A percentile compares a stretch with the other conserved stretches of the same genome.
Conservation (phyloP, 257 asterid genomes). For the Paulownia fortunei region DNA sequence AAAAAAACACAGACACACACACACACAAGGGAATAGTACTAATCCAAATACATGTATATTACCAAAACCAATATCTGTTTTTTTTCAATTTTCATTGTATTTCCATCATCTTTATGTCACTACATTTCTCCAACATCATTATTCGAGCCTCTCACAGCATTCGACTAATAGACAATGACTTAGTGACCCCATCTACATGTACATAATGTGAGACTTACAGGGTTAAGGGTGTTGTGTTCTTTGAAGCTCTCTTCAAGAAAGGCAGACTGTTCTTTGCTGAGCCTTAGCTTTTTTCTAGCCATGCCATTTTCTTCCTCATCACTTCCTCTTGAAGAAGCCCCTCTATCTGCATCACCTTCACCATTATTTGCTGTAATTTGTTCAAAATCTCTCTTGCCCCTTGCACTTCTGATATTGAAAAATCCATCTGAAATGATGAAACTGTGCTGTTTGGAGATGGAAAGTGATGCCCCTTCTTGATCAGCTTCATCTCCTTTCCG, state of each 20-base stretch:
- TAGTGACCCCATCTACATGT: no score
- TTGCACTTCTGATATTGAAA: conserved; percentile 30
- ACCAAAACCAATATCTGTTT: no score
- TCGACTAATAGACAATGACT: no score
- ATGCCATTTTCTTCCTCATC: conserved; percentile 66
- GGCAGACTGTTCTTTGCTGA: conserved; percentile 79
- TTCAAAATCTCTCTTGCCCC: conserved; percentile 52
- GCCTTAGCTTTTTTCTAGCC: conserved; percentile 78
- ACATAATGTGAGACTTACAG: conserved; percentile 73
- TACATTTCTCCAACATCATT: no score
- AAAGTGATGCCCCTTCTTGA: conserved; percentile 39
- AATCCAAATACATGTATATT: no score
- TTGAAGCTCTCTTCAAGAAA: conserved; percentile 94
- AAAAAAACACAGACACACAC: background rate
- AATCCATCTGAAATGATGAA: conserved; percentile 69
- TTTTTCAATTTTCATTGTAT: no score
- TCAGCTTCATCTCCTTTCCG: conserved; percentile 40
- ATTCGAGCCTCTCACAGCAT: no score
- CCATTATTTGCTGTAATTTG: background rate
- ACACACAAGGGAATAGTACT: no score
- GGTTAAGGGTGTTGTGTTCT: conserved; percentile 87
- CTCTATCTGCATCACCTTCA: conserved; percentile 38
- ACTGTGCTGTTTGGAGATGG: conserved; percentile 48
- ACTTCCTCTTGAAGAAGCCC: conserved; percentile 65
- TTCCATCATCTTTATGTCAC: no score